Evolutionary conservation across 2,329 filamentous ascomycete genomes (phyloP), one percentile per base, ranked within the genome.

Genomic region (Colletotrichum viniferum): DNA sequence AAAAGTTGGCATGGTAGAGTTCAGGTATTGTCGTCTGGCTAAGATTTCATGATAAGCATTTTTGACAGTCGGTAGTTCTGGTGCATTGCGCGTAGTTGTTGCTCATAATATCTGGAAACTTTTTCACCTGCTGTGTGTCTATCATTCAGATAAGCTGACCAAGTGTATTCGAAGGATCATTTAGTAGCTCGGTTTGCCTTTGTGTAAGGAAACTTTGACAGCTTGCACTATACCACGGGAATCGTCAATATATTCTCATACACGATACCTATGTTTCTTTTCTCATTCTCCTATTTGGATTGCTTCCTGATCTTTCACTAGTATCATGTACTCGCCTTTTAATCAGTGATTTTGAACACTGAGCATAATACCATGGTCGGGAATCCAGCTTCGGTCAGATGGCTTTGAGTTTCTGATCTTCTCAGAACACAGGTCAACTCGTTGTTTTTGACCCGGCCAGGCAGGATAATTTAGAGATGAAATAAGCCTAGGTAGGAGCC

Each of bases 251-350:
- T 24, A 2, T 12, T 24, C 1, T 24, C 43, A 21, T 21, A 0
- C n/a, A 18, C 0, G 8, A n/a, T 4, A 3, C 0, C 38, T 21
- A 10, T n/a, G 0, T 8, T 7, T 52, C 10, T 24, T 3, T 52
- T 21, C n/a, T 52, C 4, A 21, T 0, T 21, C 10, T 4, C 1
- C 10, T 52, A 12, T 13, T 13, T 7, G 10, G 0, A 2, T 13
- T 52, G 0, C n/a, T 52, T 21, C n/a, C 5, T 52, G 12, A 13
- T 52, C 10, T 24, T 4, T 21, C 3, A 3, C 43, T 21, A 1
- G n/a, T 21, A 52, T 52, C 0, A 0, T 52, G 6, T 4, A 52
- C 1, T 52, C 10, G n/a, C 6, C 6, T 21, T 24, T 1, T 1
- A 4, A 21, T 12, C n/a, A 52, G 43, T 21, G 18, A n/a, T 4